Percentiles rank a stretch among this genome's conserved stretches.
phyloP scores from a whole-genome alignment of 306 rosid species.

The Acacia confusa region DNA sequence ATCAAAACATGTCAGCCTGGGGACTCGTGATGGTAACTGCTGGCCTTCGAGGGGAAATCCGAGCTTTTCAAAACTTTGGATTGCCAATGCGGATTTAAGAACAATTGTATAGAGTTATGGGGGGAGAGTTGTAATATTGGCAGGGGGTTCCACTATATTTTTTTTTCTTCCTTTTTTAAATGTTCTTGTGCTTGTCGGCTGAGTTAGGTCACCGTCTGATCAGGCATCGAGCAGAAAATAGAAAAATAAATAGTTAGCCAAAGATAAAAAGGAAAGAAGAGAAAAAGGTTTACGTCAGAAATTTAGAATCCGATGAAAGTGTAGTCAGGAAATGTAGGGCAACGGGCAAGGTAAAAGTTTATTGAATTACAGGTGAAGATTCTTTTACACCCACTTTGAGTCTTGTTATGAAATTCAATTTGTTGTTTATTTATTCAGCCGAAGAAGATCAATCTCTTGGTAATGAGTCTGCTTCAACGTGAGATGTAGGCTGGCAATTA shows the following conservation, averaged over 20 bases:
- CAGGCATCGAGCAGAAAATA: slow-evolving; percentile 29
- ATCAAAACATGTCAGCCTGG: slow-evolving; percentile 78
- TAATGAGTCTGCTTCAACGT: background rate
- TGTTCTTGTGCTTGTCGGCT: slow-evolving; percentile 64
- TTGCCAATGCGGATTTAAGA: slow-evolving; percentile 73
- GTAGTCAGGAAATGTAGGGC: slow-evolving; percentile 87
- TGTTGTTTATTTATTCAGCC: background rate
- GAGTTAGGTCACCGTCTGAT: slow-evolving; percentile 43
- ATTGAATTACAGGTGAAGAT: slow-evolving; percentile 65
- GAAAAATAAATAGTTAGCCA: slow-evolving; percentile 35
- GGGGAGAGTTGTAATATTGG: slow-evolving; percentile 79
- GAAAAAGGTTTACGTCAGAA: slow-evolving; percentile 46
- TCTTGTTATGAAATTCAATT: slow-evolving; percentile 24
- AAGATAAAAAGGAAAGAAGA: slow-evolving; percentile 36
- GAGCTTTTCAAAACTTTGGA: slow-evolving; percentile 96
- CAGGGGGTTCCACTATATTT: slow-evolving; percentile 31
- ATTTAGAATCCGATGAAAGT: slow-evolving; percentile 61
- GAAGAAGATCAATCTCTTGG: slow-evolving; percentile 2
- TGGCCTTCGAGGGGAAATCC: slow-evolving; percentile 85
- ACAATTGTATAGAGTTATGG: slow-evolving; percentile 67
- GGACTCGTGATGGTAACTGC: slow-evolving; percentile 98
- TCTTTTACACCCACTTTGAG: slow-evolving; percentile 48
- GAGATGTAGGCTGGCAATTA: background rate
- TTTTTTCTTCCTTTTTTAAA: background rate
- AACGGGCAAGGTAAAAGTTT: slow-evolving; percentile 55